Evolutionary conservation across 371 early-diverging fungal genomes (phyloP).

Genomic region (Mucor lusitanicus): DNA sequence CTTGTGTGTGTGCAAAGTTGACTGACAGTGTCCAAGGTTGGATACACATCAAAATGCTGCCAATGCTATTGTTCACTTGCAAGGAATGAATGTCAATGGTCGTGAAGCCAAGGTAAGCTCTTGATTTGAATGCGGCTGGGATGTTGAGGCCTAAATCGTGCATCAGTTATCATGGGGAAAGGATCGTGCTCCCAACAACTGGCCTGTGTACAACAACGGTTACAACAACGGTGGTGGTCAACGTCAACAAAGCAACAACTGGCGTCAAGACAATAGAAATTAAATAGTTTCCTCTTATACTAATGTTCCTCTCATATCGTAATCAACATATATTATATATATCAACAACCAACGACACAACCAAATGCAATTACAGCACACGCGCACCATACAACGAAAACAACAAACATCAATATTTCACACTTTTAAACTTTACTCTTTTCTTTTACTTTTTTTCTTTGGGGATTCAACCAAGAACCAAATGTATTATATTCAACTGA

Average conservation of each 20-base stretch:
- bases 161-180: constrained; percentile 84
- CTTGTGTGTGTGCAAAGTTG: background rate
- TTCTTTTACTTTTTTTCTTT: background rate
- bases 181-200: constrained; percentile 56
- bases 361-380: background rate
- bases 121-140: background rate
- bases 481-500: background rate
- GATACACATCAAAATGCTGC: constrained; percentile 91
- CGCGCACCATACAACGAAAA: background rate
- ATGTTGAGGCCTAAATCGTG: background rate
- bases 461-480: background rate
- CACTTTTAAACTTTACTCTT: background rate
- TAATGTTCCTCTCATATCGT: background rate
- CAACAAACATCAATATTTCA: background rate
- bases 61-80: constrained; percentile 79
- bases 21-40: constrained; percentile 48
- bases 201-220: constrained; percentile 12
- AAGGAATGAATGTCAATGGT: constrained; percentile 74
- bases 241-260: constrained; percentile 21
- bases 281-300: background rate
- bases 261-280: constrained; percentile 17
- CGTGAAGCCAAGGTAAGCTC: constrained; percentile 59
- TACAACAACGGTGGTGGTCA: constrained; percentile 10
- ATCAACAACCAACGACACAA: background rate
- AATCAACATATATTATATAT: background rate